Conservation (phyloP, 176 grass and related monocot genomes). For the Lolium perenne region DNA sequence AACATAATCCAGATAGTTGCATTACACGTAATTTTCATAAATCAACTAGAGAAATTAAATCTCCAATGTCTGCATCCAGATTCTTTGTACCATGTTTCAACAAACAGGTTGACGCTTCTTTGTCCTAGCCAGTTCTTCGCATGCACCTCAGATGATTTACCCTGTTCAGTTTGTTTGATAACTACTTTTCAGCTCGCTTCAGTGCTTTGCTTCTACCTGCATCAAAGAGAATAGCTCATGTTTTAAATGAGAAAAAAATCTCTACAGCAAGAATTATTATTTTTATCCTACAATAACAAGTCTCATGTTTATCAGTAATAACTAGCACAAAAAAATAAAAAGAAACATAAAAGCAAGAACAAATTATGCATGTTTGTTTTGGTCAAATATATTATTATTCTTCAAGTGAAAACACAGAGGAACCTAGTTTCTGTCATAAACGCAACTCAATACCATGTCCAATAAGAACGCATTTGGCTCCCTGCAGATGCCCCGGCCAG, state of each 20-base stretch:
- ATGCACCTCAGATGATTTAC: slow-evolving; percentile 12
- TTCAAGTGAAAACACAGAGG: not conserved
- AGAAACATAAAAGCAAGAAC: slow-evolving; percentile 30
- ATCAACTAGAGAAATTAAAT: slow-evolving; percentile 30
- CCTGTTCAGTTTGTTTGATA: slow-evolving; percentile 11
- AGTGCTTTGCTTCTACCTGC: slow-evolving; percentile 7
- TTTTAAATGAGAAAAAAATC: slow-evolving; percentile 26
- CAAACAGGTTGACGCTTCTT: slow-evolving; percentile 4
- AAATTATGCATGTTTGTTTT: slow-evolving; percentile 34
- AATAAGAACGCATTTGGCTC: slow-evolving; percentile 15
- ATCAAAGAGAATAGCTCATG: slow-evolving; percentile 19
- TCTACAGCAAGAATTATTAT: slow-evolving; percentile 15
- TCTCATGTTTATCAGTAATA: slow-evolving; percentile 28
- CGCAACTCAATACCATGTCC: slow-evolving; percentile 32
- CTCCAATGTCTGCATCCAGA: slow-evolving; percentile 21
- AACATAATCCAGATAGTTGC: slow-evolving; percentile 25
- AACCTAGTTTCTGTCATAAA: slow-evolving; percentile 30
- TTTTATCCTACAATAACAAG: slow-evolving; percentile 12
- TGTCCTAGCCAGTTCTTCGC: slow-evolving; percentile 38
- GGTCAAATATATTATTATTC: slow-evolving; percentile 30
- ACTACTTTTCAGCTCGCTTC: slow-evolving; percentile 43
- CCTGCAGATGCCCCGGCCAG: not conserved
- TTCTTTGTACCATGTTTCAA: not conserved
- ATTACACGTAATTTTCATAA: slow-evolving; percentile 15
- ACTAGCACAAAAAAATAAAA: slow-evolving; percentile 25